Conservation (phyloP, 106 monocot species). For the Dendrobium chrysotoxum region DNA sequence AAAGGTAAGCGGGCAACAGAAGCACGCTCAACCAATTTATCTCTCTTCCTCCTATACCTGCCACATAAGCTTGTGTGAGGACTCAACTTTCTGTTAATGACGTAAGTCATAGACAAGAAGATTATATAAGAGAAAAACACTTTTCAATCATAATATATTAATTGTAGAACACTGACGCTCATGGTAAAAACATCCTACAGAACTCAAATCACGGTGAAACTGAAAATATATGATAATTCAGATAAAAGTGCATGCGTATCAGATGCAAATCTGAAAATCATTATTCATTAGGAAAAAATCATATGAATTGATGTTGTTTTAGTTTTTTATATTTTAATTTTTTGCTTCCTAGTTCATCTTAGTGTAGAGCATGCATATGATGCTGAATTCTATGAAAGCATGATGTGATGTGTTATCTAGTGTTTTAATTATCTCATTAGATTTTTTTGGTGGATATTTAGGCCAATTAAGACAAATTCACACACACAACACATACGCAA, state of each 20-base stretch:
- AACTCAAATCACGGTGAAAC: neutral
- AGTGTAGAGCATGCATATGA: too few relatives aligned
- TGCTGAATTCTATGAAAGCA: too few relatives aligned
- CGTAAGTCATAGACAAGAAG: neutral
- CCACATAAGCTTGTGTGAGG: neutral
- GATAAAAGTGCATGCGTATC: neutral
- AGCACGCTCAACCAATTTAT: conserved; percentile 69
- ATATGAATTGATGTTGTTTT: too few relatives aligned
- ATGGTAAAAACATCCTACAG: neutral
- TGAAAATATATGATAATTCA: neutral
- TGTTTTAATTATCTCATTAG: too few relatives aligned
- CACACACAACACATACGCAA: too few relatives aligned
- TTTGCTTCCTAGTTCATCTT: too few relatives aligned
- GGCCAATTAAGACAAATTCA: too few relatives aligned
- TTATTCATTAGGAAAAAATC: neutral
- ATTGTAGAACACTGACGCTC: neutral
- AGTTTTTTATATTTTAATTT: too few relatives aligned
- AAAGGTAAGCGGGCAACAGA: conserved; percentile 68
- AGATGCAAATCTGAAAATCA: neutral
- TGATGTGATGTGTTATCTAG: too few relatives aligned
- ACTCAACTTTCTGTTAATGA: neutral
- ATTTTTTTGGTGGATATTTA: too few relatives aligned
- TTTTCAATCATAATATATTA: neutral
- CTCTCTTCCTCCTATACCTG: conserved; percentile 95
- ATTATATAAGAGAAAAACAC: neutral